phyloP scores from a whole-genome alignment of 1,284 basidiomycete species.

The Phellopilus nigrolimitatus region DNA sequence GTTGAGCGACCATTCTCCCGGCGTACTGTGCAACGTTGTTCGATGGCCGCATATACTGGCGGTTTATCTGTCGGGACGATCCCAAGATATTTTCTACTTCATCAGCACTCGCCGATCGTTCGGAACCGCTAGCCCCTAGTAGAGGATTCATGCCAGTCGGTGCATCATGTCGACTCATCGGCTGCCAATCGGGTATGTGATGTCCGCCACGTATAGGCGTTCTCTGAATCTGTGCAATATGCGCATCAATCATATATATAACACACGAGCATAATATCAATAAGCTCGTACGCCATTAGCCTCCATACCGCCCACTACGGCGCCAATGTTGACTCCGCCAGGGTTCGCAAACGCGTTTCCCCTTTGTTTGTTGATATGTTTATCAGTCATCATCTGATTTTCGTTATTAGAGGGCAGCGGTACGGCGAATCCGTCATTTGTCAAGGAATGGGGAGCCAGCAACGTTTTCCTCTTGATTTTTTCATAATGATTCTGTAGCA shows the following conservation, averaged over 20 bases:
- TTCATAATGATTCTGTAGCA: constrained; percentile 57
- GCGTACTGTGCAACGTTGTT: constrained; percentile 7
- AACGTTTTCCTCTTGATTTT: constrained; percentile 75
- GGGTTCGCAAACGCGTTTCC: constrained; percentile 22
- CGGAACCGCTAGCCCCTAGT: constrained; percentile 36
- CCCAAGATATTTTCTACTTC: constrained; percentile 64
- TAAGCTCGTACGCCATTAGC: constrained; percentile 47
- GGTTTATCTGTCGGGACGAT: constrained; percentile 21
- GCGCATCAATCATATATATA: background rate
- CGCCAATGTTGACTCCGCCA: constrained; percentile 42
- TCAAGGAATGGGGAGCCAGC: constrained; percentile 35
- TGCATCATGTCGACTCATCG: constrained; percentile 6
- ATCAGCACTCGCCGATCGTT: constrained; percentile 60
- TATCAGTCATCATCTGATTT: constrained; percentile 19
- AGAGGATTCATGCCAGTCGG: constrained; percentile 1
- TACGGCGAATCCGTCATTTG: constrained; percentile 15
- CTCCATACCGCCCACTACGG: constrained; percentile 67
- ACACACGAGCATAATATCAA: background rate
- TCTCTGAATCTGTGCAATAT: constrained; percentile 18
- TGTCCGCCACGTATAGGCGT: constrained; percentile 17
- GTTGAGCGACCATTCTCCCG: constrained; percentile 8
- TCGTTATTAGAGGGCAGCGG: constrained; percentile 19
- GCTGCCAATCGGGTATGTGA: constrained; percentile 16
- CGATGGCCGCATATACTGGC: constrained; percentile 15
- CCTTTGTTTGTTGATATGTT: constrained; percentile 21